Evolutionary conservation across 352 stramenopile genomes (phyloP), one percentile per base, ranked within the genome.

Genomic region (Pythium chondricola): DNA sequence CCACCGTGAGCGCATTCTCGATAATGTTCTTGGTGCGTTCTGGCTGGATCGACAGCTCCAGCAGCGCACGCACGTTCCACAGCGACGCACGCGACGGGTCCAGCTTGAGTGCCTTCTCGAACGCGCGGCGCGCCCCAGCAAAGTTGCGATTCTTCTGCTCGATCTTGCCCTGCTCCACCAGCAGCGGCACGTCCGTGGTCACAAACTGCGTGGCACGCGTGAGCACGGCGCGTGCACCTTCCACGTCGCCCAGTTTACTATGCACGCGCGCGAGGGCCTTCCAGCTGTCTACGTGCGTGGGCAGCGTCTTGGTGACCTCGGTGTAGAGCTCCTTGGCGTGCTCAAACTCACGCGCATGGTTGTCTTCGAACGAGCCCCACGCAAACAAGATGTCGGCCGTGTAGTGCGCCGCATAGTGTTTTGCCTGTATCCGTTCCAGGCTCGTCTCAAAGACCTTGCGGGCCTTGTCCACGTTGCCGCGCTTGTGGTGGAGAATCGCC

Each of bases 61-160:
- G 22, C 36, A 92, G 37, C 4, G 83, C 83, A 2, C 83, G 78
- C 58, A 94, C 61, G 58, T 94, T 94, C 83, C 83, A 94, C 32
- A 85, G 64, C 16, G 75, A 65, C 2, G 78, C 78, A 26, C 76
- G 63, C 5, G 72, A 75, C 33, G 62, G 54, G 52, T 92, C 76
- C 32, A 94, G 52, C 49, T 80, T 72, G 4, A 94, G 65, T n/a
- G 78, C 83, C 36, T 83, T 80, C 56, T 90, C 75, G 24, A 75
- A 83, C 29, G 80, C 78, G 1, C 59, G 45, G 2, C 83, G 80
- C 16, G 83, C 83, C 17, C 63, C 64, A 18, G 63, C 60, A 18
- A 75, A 74, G 33, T 83, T 79, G n/a, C 68, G 64, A 36, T 85
- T 70, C 16, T 70, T 68, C 49, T 89, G 76, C 43, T 94, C 83